Evolutionary conservation across 2,329 filamentous ascomycete genomes (phyloP).

Genomic region (Sporothrix pallida): DNA sequence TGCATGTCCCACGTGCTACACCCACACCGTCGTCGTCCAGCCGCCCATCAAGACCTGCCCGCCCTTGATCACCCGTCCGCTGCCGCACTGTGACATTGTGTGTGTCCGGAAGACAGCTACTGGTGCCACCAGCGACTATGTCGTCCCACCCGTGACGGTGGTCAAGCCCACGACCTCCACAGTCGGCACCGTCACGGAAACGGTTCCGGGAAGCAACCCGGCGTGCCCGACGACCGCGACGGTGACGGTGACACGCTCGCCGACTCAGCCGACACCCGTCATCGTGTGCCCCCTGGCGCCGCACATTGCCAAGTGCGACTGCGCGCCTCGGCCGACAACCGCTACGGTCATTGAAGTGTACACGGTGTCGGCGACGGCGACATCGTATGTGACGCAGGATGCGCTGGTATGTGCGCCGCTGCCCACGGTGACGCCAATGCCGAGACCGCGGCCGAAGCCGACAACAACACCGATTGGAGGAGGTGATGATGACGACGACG

Average conservation of each 20-base stretch:
- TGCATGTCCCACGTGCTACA: constrained; percentile 9
- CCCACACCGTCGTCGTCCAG: neutral
- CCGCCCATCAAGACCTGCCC: neutral
- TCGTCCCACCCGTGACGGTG: neutral
- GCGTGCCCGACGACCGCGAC: constrained; percentile 23
- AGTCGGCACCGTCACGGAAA: constrained; percentile 12
- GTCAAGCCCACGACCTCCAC: neutral
- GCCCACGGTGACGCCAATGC: constrained; percentile 44
- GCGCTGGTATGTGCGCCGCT: constrained; percentile 45
- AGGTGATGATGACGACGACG: too few species aligned
- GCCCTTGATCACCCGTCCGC: neutral
- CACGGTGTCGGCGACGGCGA: constrained; percentile 51
- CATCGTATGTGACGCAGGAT: constrained; percentile 48
- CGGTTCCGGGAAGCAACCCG: constrained; percentile 21
- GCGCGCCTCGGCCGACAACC: constrained; percentile 36
- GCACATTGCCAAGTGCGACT: neutral
- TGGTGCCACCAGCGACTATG: neutral
- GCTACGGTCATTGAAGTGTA: constrained; percentile 49
- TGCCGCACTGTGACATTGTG: constrained; percentile 20
- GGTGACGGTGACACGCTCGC: neutral
- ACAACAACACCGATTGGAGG: neutral
- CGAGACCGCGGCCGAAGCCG: neutral
- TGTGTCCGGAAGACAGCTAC: neutral
- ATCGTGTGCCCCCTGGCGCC: neutral
- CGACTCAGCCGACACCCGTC: neutral